phyloP scores from a whole-genome alignment of 2,329 filamentous ascomycete genomes.

The Cytospora paraplurivora region DNA sequence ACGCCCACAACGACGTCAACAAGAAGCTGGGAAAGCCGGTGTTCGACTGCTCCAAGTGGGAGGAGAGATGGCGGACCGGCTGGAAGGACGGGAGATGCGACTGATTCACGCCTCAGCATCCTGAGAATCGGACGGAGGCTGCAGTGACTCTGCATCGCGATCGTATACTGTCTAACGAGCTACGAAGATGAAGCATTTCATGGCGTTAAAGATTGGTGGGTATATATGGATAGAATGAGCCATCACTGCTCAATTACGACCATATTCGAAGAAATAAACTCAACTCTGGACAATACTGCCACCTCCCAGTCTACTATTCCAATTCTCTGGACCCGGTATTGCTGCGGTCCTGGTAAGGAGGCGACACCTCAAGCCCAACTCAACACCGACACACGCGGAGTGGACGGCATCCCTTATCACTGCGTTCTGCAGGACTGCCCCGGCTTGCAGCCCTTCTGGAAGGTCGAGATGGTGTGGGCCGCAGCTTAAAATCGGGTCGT shows the following conservation, averaged over 20 bases:
- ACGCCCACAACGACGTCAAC: conserved; percentile 87
- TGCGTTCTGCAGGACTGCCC: neutral
- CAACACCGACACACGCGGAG: neutral
- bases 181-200: conserved; percentile 8
- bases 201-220: conserved; percentile 13
- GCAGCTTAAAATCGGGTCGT: conserved; percentile 4
- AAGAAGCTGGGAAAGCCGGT: conserved; percentile 84
- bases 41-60: conserved; percentile 90
- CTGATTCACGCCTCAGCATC: conserved; percentile 34
- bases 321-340: too few species aligned
- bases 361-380: neutral
- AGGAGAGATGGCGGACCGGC: conserved; percentile 92
- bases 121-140: neutral
- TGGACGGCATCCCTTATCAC: neutral
- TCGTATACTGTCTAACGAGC: neutral
- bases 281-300: conserved; percentile 7
- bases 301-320: too few species aligned
- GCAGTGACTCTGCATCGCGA: neutral
- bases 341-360: neutral
- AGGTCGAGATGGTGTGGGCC: neutral
- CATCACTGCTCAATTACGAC: conserved; percentile 26
- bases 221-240: neutral
- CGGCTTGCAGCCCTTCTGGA: neutral
- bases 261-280: conserved; percentile 1
- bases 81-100: conserved; percentile 72